Evolutionary conservation across 139 green algal genomes (phyloP).

Genomic region (Nannochloris sp.): DNA sequence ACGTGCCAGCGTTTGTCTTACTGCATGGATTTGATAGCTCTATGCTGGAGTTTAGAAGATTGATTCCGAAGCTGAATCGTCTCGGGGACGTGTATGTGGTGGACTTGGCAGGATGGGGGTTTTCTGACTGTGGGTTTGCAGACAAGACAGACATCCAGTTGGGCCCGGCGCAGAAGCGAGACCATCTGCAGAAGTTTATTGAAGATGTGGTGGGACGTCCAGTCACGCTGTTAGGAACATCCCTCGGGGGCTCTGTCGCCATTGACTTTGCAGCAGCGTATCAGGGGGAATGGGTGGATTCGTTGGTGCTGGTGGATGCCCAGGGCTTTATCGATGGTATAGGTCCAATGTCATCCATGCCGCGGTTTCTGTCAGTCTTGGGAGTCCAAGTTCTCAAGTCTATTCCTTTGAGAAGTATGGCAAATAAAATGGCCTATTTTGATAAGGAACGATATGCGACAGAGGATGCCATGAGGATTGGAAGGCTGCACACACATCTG

Average conservation of each 20-base stretch:
- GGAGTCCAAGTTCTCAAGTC: constrained; percentile 62
- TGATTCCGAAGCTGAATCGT: constrained; percentile 59
- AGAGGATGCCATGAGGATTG: constrained; percentile 71
- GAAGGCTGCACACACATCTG: constrained; percentile 60
- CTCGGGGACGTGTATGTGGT: constrained; percentile 46
- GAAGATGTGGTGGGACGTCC: constrained; percentile 38
- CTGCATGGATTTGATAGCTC: constrained; percentile 83
- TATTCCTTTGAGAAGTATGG: constrained; percentile 48
- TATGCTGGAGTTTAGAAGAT: constrained; percentile 76
- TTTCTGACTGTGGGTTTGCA: constrained; percentile 31
- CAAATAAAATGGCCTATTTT: constrained; percentile 78
- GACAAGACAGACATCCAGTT: not conserved
- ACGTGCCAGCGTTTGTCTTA: constrained; percentile 57
- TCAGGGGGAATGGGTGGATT: constrained; percentile 64
- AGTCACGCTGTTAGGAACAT: constrained; percentile 70
- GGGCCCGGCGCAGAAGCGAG: constrained; percentile 58
- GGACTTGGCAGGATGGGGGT: constrained; percentile 68
- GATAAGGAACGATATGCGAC: constrained; percentile 64
- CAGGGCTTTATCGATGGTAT: constrained; percentile 85
- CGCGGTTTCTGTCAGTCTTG: constrained; percentile 39
- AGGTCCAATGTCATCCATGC: constrained; percentile 58
- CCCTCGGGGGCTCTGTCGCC: constrained; percentile 78
- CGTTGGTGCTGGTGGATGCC: constrained; percentile 68
- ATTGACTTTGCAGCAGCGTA: constrained; percentile 75
- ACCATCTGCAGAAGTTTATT: constrained; percentile 72